Evolutionary conservation across 1,284 basidiomycete species (phyloP), one percentile per base, ranked within the genome.

Genomic region (Anthracocystis panici-leucophaei): DNA sequence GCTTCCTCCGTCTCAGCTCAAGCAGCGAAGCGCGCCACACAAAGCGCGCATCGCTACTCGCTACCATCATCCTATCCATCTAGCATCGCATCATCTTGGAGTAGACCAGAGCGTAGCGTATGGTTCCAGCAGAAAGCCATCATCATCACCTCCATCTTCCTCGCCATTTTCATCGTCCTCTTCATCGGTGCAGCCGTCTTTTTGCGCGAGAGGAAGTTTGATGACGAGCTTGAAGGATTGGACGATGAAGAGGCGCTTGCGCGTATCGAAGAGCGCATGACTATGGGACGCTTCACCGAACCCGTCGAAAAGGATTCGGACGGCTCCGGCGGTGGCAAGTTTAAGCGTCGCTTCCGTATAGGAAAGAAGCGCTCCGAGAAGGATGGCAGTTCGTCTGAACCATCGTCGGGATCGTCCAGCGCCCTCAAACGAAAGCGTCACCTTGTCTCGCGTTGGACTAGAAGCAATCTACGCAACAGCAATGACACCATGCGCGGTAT

Each of bases 111-210:
- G 42, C 67, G 82, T 8, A 76, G 73, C 44, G 73, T 81, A 6
- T 84, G 81, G 81, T 84, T 82, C 59, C 75, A 82, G 59, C 57
- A 68, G 38, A 79, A 78, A 50, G 82, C 82, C 57, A 82, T 83
- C 65, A 77, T 84, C 68, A 80, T 84, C 60, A 77, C 70, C 25
- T 82, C 82, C 7, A 72, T 80, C 64, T 84, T 83, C 69, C 75
- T 85, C 21, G 82, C 83, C 65, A 83, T 85, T 59, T 80, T 85
- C 50, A 84, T 85, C 59, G 77, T 84, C 11, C 73, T 85, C 54
- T 79, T 83, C 61, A 83, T 85, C 48, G 80, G 82, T 25, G 65
- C 79, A 27, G 74, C 82, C 46, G 83, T 84, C 58, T 84, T 83
- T 57, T 56, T 85, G 3, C 71, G 80, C 42, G 82, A 84, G 46